Percentiles rank a stretch among this genome's conserved stretches.
Conservation (phyloP, 2,329 filamentous ascomycete species). For the Neonectria ditissima region DNA sequence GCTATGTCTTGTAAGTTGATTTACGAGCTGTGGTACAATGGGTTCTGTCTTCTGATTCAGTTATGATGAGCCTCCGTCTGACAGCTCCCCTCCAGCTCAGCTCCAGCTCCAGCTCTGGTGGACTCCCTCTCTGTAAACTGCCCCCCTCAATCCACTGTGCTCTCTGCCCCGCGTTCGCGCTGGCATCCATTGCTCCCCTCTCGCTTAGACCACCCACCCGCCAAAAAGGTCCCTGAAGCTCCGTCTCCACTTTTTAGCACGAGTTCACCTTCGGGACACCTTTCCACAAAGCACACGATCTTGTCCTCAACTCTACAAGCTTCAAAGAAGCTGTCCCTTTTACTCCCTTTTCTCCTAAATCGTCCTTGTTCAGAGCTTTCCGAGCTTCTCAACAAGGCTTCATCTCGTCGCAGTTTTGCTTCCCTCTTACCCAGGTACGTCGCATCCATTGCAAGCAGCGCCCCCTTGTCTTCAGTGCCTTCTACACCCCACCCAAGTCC, state of each 20-base stretch:
- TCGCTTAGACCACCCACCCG: conserved; percentile 28
- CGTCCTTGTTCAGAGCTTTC: conserved; percentile 38
- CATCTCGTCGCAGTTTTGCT: conserved; percentile 19
- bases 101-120: conserved; percentile 24
- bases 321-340: conserved; percentile 37
- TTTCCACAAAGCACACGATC: conserved; percentile 51
- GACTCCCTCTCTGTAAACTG: conserved; percentile 21
- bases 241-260: conserved; percentile 44
- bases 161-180: conserved; percentile 42
- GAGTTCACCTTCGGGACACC: conserved; percentile 49
- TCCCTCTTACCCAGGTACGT: conserved; percentile 40
- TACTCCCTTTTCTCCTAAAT: conserved; percentile 21
- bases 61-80: neutral
- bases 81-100: neutral
- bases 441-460: neutral
- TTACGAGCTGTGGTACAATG: neutral
- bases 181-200: conserved; percentile 15
- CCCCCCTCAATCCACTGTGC: conserved; percentile 16
- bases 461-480: neutral
- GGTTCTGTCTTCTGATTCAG: neutral
- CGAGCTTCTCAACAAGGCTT: conserved; percentile 39
- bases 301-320: conserved; percentile 38
- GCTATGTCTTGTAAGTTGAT: neutral
- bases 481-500: conserved; percentile 9
- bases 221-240: conserved; percentile 35